phyloP scores from a whole-genome alignment of 139 green algal genomes.

The Picocystis salinarum region DNA sequence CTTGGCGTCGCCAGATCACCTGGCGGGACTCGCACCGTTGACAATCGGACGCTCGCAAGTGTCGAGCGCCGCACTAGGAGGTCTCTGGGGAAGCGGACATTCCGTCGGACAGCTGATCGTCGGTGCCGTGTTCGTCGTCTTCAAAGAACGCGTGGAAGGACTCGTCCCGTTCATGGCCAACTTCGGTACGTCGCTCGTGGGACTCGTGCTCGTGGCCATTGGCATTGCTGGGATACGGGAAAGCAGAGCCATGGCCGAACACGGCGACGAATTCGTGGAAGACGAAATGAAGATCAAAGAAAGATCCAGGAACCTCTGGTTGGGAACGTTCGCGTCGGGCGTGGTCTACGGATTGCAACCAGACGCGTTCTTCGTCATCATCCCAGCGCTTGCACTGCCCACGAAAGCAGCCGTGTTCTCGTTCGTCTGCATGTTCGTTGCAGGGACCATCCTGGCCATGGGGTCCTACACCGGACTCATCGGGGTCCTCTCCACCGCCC shows the following conservation, averaged over 20 bases:
- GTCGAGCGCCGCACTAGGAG: constrained; percentile 60
- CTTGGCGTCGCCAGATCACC: constrained; percentile 84
- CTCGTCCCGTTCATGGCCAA: constrained; percentile 51
- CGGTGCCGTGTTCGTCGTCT: constrained; percentile 4
- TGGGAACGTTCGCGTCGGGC: constrained; percentile 26
- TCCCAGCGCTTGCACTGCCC: constrained; percentile 83
- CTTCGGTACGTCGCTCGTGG: constrained; percentile 58
- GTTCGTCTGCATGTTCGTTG: constrained; percentile 85
- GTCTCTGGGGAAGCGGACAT: constrained; percentile 92
- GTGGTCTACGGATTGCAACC: constrained; percentile 93
- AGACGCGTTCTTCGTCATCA: constrained; percentile 87
- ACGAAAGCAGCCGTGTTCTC: constrained; percentile 60
- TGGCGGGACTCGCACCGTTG: constrained; percentile 83
- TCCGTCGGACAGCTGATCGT: constrained; percentile 87
- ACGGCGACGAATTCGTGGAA: not conserved
- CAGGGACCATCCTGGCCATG: constrained; percentile 88
- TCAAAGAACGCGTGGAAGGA: constrained; percentile 29
- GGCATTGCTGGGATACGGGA: constrained; percentile 54
- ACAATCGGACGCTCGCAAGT: constrained; percentile 67
- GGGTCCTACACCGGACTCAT: constrained; percentile 79
- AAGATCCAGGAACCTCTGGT: constrained; percentile 1
- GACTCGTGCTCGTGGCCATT: constrained; percentile 80
- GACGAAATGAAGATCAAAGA: not conserved
- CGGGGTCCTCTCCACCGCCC: constrained; percentile 18
- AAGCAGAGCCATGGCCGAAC: not conserved